Conservation (phyloP, 2,329 filamentous ascomycete genomes). For the Zymoseptoria brevis region DNA sequence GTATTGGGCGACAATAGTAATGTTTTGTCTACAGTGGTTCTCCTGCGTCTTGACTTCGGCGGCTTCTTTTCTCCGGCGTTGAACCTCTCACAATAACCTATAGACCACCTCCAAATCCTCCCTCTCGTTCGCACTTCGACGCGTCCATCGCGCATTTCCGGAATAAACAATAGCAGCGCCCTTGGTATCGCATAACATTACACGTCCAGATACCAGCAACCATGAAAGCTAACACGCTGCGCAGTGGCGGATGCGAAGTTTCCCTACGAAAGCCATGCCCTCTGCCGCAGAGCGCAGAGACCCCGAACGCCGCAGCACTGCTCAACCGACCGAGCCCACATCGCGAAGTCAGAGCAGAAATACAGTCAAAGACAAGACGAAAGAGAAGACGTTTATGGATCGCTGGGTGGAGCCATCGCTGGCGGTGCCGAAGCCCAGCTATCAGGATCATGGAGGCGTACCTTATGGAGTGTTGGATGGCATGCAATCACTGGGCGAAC, state of each 20-base stretch:
- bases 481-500: constrained; percentile 72
- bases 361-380: constrained; percentile 25
- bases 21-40: not conserved
- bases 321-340: not conserved
- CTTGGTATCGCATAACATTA: not conserved
- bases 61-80: no score
- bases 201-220: not conserved
- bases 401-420: constrained; percentile 49
- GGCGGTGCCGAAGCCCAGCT: constrained; percentile 55
- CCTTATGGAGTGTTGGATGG: constrained; percentile 67
- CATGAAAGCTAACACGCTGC: constrained; percentile 7
- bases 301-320: constrained; percentile 3
- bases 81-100: no score
- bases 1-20: not conserved
- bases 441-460: constrained; percentile 66
- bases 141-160: not conserved
- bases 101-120: not conserved
- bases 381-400: constrained; percentile 30
- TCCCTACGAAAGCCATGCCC: not conserved
- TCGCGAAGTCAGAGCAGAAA: constrained; percentile 31
- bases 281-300: constrained; percentile 2
- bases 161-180: not conserved
- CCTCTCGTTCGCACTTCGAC: not conserved
- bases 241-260: constrained; percentile 9
- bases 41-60: not conserved